A percentile compares a stretch with the other conserved stretches of the same genome.
These are phyloP conservation scores for Mycoemilia scoparia DNA, from an alignment of 192 early-diverging fungal species.

Conservation along the genomic window DNA sequence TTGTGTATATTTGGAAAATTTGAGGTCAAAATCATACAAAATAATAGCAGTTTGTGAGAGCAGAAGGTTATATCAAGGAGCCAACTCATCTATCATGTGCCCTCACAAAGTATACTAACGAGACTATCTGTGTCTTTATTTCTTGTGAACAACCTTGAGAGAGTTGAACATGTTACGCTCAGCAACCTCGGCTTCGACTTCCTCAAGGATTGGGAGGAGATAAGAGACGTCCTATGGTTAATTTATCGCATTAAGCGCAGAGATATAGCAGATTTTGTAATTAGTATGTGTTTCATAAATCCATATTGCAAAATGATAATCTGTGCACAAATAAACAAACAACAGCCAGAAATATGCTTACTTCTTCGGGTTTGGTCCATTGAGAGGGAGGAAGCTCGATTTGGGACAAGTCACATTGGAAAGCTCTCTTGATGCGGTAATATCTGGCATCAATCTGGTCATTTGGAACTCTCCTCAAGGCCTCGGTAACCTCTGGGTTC, in stretches of 20 bases:
- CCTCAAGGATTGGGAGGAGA: conserved; percentile 58
- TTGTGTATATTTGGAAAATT: too few species aligned
- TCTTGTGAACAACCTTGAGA: conserved; percentile 22
- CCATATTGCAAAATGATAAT: too few species aligned
- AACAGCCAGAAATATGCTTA: conserved; percentile 13
- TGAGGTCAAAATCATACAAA: too few species aligned
- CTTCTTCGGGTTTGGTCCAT: conserved; percentile 64
- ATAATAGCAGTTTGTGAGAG: too few species aligned
- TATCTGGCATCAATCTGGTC: conserved; percentile 49
- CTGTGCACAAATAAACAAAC: too few species aligned
- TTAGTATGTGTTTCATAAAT: too few species aligned
- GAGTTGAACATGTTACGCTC: conserved; percentile 60
- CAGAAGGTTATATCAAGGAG: too few species aligned
- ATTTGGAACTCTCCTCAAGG: conserved; percentile 56
- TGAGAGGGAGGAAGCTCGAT: conserved; percentile 41
- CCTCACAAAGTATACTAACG: too few species aligned
- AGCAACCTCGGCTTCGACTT: conserved; percentile 61
- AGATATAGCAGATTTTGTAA: too few species aligned
- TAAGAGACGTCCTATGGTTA: conserved; percentile 79
- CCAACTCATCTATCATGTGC: too few species aligned
- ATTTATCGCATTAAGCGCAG: too few species aligned
- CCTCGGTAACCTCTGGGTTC: conserved; percentile 59
- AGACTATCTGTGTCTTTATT: too few species aligned
- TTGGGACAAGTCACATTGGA: conserved; percentile 56
- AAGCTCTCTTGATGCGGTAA: conserved; percentile 63